phyloP scores from a whole-genome alignment of 73 alveolate species.

The Blepharisma stoltei region DNA sequence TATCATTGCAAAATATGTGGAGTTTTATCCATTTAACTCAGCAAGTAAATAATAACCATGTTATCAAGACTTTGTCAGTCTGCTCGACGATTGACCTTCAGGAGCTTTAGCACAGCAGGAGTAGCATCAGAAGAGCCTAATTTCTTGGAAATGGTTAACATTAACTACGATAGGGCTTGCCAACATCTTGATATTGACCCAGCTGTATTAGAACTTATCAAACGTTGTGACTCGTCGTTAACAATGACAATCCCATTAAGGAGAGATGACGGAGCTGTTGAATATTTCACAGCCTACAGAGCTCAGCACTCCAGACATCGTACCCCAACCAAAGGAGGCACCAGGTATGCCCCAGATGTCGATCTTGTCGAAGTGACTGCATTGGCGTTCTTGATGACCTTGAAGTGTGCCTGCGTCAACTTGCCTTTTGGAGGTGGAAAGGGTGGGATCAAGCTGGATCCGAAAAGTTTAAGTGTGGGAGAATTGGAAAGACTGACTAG shows the following conservation, averaged over 20 bases:
- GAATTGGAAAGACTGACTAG: slow-evolving; percentile 74
- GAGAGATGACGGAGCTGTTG: slow-evolving; percentile 64
- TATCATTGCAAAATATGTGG: no score
- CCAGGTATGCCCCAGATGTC: slow-evolving; percentile 62
- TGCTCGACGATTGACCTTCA: no score
- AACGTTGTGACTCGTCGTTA: slow-evolving; percentile 53
- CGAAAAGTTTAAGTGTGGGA: slow-evolving; percentile 46
- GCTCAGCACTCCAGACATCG: slow-evolving; percentile 77
- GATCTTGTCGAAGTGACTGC: slow-evolving; percentile 69
- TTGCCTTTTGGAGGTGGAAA: slow-evolving; percentile 90
- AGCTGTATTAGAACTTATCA: slow-evolving; percentile 56
- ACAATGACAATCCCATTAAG: slow-evolving; percentile 64
- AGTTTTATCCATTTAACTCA: no score
- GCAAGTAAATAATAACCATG: no score
- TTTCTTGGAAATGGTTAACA: slow-evolving; percentile 66
- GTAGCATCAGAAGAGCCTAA: slow-evolving; percentile 17
- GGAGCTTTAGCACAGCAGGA: no score
- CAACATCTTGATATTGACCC: slow-evolving; percentile 53
- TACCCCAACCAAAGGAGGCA: slow-evolving; percentile 85
- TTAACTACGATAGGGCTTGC: slow-evolving; percentile 72
- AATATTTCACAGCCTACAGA: slow-evolving; percentile 69
- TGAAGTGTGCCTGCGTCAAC: slow-evolving; percentile 64
- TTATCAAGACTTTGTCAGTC: no score
- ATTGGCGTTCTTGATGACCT: slow-evolving; percentile 76
- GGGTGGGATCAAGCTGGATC: slow-evolving; percentile 76